These are phyloP conservation scores for Globisporangium cystogenes DNA, from an alignment of 352 stramenopile genomes.

Conservation along the genomic window DNA sequence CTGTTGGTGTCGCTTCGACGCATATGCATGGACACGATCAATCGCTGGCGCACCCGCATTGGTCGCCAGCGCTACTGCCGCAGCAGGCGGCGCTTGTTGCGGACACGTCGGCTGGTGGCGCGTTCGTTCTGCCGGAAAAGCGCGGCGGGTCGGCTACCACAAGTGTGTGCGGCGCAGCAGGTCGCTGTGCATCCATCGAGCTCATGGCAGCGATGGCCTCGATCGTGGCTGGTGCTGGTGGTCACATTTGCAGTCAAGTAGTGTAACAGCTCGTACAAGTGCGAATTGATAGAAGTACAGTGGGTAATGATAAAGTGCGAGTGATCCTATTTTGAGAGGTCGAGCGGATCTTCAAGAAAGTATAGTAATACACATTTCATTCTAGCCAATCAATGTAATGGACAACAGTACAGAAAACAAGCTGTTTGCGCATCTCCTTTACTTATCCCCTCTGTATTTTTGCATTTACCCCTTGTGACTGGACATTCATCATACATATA, in stretches of 20 bases:
- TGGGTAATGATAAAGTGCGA: no score
- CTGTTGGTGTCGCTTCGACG: not conserved
- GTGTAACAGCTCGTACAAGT: no score
- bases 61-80: not conserved
- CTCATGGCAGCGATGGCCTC: no score
- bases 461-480: no score
- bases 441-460: not conserved
- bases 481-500: not conserved
- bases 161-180: not conserved
- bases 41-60: conserved; percentile 10
- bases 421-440: not conserved
- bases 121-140: conserved; percentile 47
- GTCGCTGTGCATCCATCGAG: not conserved
- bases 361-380: no score
- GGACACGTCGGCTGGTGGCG: not conserved
- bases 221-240: no score
- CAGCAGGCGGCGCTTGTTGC: conserved; percentile 5
- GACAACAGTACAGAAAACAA: not conserved
- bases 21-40: no score
- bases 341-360: no score
- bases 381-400: no score
- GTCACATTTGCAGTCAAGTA: no score
- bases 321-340: no score
- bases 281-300: no score
- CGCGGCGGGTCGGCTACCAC: conserved; percentile 22